phyloP scores from a whole-genome alignment of 2,329 filamentous ascomycete species.

The Rugonectria rugulosa region DNA sequence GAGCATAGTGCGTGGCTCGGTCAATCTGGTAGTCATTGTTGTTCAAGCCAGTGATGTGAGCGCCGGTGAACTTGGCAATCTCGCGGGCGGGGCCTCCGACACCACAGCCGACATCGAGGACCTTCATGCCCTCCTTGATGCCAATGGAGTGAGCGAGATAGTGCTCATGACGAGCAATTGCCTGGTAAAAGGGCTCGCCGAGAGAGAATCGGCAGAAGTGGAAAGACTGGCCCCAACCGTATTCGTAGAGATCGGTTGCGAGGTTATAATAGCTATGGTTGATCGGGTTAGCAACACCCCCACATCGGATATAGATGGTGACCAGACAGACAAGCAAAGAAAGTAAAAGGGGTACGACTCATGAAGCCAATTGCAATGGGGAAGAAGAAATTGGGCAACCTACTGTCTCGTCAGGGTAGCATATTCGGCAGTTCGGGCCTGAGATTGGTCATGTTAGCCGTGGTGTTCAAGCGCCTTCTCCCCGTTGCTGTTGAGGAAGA shows the following conservation, averaged over 20 bases:
- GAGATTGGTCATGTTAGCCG: constrained; percentile 31
- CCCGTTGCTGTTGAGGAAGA: background rate
- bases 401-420: constrained; percentile 93
- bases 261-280: constrained; percentile 86
- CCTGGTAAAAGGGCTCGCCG: constrained; percentile 87
- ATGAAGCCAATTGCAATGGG: background rate
- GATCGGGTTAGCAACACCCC: constrained; percentile 28
- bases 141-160: constrained; percentile 92
- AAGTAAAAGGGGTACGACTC: background rate
- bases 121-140: constrained; percentile 85
- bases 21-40: constrained; percentile 99
- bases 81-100: constrained; percentile 94
- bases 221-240: constrained; percentile 95
- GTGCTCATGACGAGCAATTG: constrained; percentile 96
- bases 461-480: constrained; percentile 1
- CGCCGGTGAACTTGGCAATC: constrained; percentile 94
- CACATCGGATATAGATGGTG: background rate
- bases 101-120: constrained; percentile 96
- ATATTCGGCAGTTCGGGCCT: constrained; percentile 87
- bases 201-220: constrained; percentile 95
- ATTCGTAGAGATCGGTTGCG: constrained; percentile 95
- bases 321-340: background rate
- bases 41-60: constrained; percentile 90
- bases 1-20: constrained; percentile 85
- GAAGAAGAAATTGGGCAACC: constrained; percentile 43